Percentiles rank a stretch among this genome's conserved stretches.
These are phyloP conservation scores for Phascolomyces articulosus DNA, from an alignment of 371 early-diverging fungal species.

Conservation along the genomic window DNA sequence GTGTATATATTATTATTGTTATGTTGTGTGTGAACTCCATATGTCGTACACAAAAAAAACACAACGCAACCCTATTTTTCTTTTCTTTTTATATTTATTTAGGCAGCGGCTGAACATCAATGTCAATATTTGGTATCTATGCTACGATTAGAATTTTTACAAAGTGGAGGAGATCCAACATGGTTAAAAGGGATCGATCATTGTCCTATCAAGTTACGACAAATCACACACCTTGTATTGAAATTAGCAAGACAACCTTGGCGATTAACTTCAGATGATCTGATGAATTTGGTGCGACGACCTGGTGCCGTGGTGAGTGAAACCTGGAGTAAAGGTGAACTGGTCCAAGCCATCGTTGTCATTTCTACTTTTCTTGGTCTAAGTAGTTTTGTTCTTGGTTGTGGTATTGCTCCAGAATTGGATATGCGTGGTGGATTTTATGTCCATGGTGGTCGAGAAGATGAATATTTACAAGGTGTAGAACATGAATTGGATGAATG, in stretches of 20 bases:
- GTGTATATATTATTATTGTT: no score
- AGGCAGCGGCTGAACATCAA: constrained; percentile 65
- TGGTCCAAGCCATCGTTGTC: constrained; percentile 66
- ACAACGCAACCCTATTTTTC: no score
- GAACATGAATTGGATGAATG: constrained; percentile 45
- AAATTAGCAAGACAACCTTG: constrained; percentile 68
- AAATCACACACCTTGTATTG: constrained; percentile 48
- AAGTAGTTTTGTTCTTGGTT: constrained; percentile 62
- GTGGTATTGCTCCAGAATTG: constrained; percentile 68
- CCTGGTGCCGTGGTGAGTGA: constrained; percentile 31
- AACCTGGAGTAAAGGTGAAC: constrained; percentile 63
- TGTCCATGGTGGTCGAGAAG: constrained; percentile 10
- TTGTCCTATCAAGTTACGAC: constrained; percentile 58
- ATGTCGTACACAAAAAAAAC: no score
- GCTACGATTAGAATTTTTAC: constrained; percentile 59
- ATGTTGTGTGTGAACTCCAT: no score
- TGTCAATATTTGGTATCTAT: constrained; percentile 65
- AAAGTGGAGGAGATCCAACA: constrained; percentile 60
- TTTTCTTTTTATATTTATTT: no score
- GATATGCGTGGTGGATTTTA: constrained; percentile 65
- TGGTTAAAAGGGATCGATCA: constrained; percentile 63
- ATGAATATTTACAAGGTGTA: constrained; percentile 24
- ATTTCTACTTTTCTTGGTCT: constrained; percentile 61
- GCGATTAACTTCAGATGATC: constrained; percentile 51
- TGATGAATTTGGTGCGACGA: constrained; percentile 44